Evolutionary conservation across 1,284 basidiomycete species (phyloP), one percentile per base, ranked within the genome.

Genomic region (Sporisorium reilianum): DNA sequence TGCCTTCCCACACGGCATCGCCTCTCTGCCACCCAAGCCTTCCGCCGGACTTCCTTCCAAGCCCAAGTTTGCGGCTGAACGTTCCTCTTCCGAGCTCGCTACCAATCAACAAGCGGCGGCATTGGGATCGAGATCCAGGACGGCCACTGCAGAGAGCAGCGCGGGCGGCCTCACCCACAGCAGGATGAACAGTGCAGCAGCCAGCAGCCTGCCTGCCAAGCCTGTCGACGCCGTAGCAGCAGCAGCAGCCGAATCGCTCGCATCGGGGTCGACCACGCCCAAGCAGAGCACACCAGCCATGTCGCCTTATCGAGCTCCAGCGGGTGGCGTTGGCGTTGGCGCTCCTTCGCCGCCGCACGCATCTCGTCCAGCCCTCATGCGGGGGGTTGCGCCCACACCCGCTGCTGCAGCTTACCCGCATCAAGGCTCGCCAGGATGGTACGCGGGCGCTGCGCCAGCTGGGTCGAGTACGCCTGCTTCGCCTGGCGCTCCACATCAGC

Each of bases 181-280:
- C 51, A 56, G 62, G 20, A 60, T 57, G 57, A 59, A 22, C 36
- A 70, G 62, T 30, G 49, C 57, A 12, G 44, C 60, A 18, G 51
- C 57, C 2, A 56, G 53, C 61, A 45, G 57, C 30, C 44, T 70
- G 28, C 67, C 67, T 25, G 57, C 67, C 49, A 70, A 70, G 50
- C 67, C 67, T n/a, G 57, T 70, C 9, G 62, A 70, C 30, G 67
- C 67, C 11, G 61, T 58, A 34, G 66, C 66, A 22, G 60, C 66
- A 22, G 60, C 66, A 22, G 55, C 55, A 3, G 54, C 58, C 1
- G 23, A 53, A 12, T 50, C 59, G n/a, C n/a, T 8, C 4, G 25
- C 63, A 18, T 51, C 50, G 8, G 50, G 32, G 4, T 51, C 50
- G 18, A 38, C 50, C 1, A 23, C 53, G 3, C 40, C 46, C 18